Percentiles rank a stretch among this genome's conserved stretches.
Evolutionary conservation across 2,329 filamentous ascomycete species (phyloP).

Genomic region (Cladosporium sp.): DNA sequence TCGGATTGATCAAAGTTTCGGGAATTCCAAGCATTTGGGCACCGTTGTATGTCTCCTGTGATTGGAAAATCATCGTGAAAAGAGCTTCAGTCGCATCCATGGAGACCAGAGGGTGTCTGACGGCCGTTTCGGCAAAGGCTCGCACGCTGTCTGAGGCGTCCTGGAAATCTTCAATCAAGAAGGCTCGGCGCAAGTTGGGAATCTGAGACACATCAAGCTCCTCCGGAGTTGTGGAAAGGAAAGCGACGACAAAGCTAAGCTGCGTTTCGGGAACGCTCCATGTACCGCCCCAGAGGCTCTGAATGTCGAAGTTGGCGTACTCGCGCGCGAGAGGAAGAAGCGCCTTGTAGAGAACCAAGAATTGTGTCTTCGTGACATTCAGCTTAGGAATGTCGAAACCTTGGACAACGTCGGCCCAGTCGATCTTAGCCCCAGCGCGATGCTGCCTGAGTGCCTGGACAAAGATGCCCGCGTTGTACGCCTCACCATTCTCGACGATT

Average conservation of each 20-base stretch:
- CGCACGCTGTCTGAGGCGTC: slow-evolving; percentile 62
- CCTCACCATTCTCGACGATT: slow-evolving; percentile 63
- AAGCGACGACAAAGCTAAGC: slow-evolving; percentile 89
- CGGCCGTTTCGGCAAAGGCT: slow-evolving; percentile 64
- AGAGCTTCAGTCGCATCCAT: slow-evolving; percentile 75
- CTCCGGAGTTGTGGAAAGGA: slow-evolving; percentile 72
- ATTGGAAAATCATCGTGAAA: slow-evolving; percentile 63
- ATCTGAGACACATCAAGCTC: slow-evolving; percentile 84
- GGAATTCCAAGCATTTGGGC: slow-evolving; percentile 61
- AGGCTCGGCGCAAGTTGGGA: slow-evolving; percentile 76
- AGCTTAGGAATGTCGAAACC: slow-evolving; percentile 80
- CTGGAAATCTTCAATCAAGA: slow-evolving; percentile 66
- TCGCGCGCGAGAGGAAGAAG: slow-evolving; percentile 70
- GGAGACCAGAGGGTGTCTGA: slow-evolving; percentile 85
- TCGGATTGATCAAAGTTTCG: slow-evolving; percentile 66
- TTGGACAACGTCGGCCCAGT: slow-evolving; percentile 71
- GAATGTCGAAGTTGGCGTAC: slow-evolving; percentile 72
- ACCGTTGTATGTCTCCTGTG: slow-evolving; percentile 58
- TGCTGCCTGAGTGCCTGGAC: slow-evolving; percentile 60
- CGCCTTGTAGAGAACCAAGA: slow-evolving; percentile 77
- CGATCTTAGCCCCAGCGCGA: slow-evolving; percentile 57
- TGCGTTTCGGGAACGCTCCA: slow-evolving; percentile 89
- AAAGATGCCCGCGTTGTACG: slow-evolving; percentile 68
- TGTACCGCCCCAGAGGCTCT: slow-evolving; percentile 80
- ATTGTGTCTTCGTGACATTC: slow-evolving; percentile 75